phyloP scores from a whole-genome alignment of 2,329 filamentous ascomycete genomes.

The Biscogniauxia sp. region DNA sequence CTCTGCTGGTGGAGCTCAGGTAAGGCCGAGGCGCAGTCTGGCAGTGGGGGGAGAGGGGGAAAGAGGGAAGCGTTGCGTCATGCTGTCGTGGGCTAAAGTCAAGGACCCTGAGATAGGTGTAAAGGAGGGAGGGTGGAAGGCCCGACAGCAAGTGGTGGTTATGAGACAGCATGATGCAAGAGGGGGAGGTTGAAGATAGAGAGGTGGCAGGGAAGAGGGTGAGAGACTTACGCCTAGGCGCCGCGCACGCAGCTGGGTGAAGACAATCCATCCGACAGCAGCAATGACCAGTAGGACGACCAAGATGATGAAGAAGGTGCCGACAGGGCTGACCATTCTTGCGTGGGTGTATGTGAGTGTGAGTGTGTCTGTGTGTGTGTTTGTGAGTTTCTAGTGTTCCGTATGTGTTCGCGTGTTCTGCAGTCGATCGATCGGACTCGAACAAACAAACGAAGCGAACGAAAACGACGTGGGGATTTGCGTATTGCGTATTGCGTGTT shows the following conservation, averaged over 20 bases:
- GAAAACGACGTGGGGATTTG: no score
- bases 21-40: not conserved
- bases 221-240: constrained; percentile 62
- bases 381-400: no score
- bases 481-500: no score
- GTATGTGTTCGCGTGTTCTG: no score
- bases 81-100: not conserved
- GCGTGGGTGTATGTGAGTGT: constrained; percentile 1
- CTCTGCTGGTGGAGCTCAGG: not conserved
- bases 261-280: constrained; percentile 65
- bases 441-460: no score
- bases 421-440: no score
- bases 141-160: no score
- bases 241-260: constrained; percentile 69
- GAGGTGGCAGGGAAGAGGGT: not conserved
- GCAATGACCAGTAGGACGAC: constrained; percentile 58
- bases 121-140: constrained; percentile 2
- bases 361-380: not conserved
- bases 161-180: constrained; percentile 4
- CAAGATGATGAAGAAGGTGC: constrained; percentile 72
- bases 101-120: not conserved
- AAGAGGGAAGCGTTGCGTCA: constrained; percentile 3
- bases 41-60: not conserved
- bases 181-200: not conserved
- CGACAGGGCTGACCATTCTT: constrained; percentile 52